Base-by-base conservation (phyloP, 2,329 filamentous ascomycete genomes). In the Colletotrichum sp. region DNA sequence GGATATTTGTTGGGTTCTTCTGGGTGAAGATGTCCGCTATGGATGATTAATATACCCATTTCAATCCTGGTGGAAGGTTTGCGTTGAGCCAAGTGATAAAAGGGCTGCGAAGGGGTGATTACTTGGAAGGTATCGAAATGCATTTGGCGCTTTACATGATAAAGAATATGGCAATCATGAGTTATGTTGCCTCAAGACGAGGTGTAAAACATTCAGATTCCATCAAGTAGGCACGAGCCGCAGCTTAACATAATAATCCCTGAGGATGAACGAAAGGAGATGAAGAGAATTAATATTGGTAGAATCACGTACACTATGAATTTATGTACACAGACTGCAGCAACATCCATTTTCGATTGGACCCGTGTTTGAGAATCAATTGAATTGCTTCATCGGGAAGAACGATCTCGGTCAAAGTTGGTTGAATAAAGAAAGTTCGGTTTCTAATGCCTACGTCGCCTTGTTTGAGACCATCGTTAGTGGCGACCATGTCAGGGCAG, bases 1-100 rank as follows among this genome's bases (percentile, higher is more conserved):
- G 34, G 34, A 6, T 16, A 16, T 52, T 52, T 21, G 9, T 3
- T 52, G 44, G 44, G 44, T 52, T 10, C 44, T 12, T 21, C 44
- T 52, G 44, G n/a, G 44, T 21, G 44, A 21, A 21, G 1, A 8
- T 44, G 18, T 6, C 39, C 2, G 2, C n/a, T 4, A 21, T 21
- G 44, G 6, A 49, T 8, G 1, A 13, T 2, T 49, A 4, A 49
- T 49, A 49, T 21, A 4, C 6, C 44, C 44, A 21, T 5, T 8
- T 13, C n/a, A n/a, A 2, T 52, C 2, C 2, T 52, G 1, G 12
- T 6, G 3, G 3, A 21, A 1, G n/a, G n/a, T 2, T 21, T 52
- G 44, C 6, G 6, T 52, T 12, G 44, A 52, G n/a, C 12, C n/a
- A 1, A 18, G 3, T 21, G 44, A 52, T 21, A 52, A 52, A 52